Evolutionary conservation across 2,329 filamentous ascomycete genomes (phyloP), one percentile per base, ranked within the genome.

Genomic region (Sporothrix humicola): DNA sequence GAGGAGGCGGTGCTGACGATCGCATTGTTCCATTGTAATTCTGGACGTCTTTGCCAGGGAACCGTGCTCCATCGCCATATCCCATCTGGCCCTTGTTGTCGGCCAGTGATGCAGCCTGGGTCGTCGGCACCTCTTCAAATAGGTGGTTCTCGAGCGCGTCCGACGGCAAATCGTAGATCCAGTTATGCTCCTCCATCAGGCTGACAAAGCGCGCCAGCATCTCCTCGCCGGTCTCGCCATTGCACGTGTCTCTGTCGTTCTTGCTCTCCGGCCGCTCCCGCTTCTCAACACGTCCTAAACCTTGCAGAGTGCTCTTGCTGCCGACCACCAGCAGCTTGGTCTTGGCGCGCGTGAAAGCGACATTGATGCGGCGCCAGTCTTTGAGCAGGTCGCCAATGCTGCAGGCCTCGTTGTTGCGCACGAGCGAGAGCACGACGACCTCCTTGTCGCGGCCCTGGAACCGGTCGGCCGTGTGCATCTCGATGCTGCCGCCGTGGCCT

Each of bases 391-490:
- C 96, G 20, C 96, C 96, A n/a, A 99, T 95, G 69, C 88, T 89
- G 75, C 91, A 89, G 0, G 88, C 87, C 26, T 95, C 90, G 78
- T 99, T 99, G 80, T 90, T 95, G 44, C 96, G 89, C 15, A 98
- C 96, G 44, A 97, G 91, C 72, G 90, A 93, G 9, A 99, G 87
- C 15, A 99, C 89, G 0, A 98, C 89, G 2, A 97, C 91, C 79
- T 97, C 94, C 80, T 99, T 99, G 82, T 99, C 96, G 10, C 96
- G 89, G 7, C 96, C 96, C 81, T 99, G 96, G 82, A 97, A 99
- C 61, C 95, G 94, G 82, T 99, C 96, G 2, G 96, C 95, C 0
- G 96, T 98, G 82, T 99, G 94, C 87, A 98, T 94, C 82, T 99
- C 96, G 1, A 99, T 90, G 1, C 88, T 88, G 73, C n/a, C 68